phyloP scores from a whole-genome alignment of 495 filamentous ascomycete species.

The Aspergillus cavernicola region DNA sequence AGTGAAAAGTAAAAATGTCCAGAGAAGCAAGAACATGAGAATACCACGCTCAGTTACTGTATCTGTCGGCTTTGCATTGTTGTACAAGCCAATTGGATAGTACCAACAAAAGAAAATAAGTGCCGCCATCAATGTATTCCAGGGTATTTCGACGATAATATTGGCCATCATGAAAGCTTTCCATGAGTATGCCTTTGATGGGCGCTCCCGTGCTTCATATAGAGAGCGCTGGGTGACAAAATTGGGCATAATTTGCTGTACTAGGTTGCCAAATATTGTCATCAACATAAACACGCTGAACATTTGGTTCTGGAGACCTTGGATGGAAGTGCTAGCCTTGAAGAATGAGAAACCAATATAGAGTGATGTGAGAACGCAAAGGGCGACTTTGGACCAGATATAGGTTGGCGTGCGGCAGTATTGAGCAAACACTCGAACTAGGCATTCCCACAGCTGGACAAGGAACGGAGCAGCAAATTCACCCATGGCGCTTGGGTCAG shows the following conservation, averaged over 20 bases:
- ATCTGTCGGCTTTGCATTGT: conserved; percentile 44
- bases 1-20: conserved; percentile 55
- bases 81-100: conserved; percentile 63
- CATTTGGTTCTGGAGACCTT: conserved; percentile 88
- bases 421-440: conserved; percentile 50
- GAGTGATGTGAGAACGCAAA: conserved; percentile 52
- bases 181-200: conserved; percentile 74
- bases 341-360: conserved; percentile 95
- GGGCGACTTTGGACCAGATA: conserved; percentile 55
- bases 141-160: conserved; percentile 73
- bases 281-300: conserved; percentile 87
- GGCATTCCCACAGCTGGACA: conserved; percentile 50
- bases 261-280: conserved; percentile 77
- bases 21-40: conserved; percentile 56
- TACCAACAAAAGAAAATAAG: conserved; percentile 65
- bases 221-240: conserved; percentile 64
- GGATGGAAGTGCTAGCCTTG: conserved; percentile 63
- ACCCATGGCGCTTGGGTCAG: conserved; percentile 51
- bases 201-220: conserved; percentile 69
- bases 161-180: conserved; percentile 64
- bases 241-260: conserved; percentile 74
- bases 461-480: conserved; percentile 55
- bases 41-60: conserved; percentile 49
- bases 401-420: conserved; percentile 61
- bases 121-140: conserved; percentile 60